Evolutionary conservation across 2,329 filamentous ascomycete genomes (phyloP).

Genomic region (Beauveria pseudobassiana): DNA sequence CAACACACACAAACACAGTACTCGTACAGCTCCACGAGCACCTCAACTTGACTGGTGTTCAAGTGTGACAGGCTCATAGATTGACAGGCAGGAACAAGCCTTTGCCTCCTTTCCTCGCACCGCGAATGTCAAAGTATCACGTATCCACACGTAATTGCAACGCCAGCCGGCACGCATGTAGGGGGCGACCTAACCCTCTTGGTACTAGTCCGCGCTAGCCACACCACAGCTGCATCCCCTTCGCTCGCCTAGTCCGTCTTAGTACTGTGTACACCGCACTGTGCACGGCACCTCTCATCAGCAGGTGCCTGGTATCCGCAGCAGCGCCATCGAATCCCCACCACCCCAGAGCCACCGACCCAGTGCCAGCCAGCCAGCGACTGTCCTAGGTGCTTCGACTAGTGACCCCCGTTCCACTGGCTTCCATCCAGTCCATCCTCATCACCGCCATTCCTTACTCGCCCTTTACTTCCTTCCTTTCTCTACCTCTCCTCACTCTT

Average conservation of each 20-base stretch:
- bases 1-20: background rate
- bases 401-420: constrained; percentile 13
- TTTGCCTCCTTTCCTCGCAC: no score
- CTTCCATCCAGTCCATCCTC: constrained; percentile 13
- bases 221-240: background rate
- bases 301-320: constrained; percentile 8
- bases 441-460: constrained; percentile 12
- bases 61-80: background rate
- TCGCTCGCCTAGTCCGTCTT: background rate
- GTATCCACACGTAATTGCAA: constrained; percentile 4
- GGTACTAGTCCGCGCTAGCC: background rate
- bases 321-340: constrained; percentile 10
- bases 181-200: background rate
- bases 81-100: background rate
- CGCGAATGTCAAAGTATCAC: background rate
- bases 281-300: background rate
- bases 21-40: background rate
- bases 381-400: constrained; percentile 13
- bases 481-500: constrained; percentile 12
- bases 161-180: background rate
- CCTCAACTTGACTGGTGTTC: background rate
- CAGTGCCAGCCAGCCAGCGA: background rate
- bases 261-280: background rate
- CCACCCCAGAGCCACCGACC: constrained; percentile 7
- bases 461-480: constrained; percentile 8